phyloP scores from a whole-genome alignment of 352 stramenopile genomes.

The Globisporangium spinosum region DNA sequence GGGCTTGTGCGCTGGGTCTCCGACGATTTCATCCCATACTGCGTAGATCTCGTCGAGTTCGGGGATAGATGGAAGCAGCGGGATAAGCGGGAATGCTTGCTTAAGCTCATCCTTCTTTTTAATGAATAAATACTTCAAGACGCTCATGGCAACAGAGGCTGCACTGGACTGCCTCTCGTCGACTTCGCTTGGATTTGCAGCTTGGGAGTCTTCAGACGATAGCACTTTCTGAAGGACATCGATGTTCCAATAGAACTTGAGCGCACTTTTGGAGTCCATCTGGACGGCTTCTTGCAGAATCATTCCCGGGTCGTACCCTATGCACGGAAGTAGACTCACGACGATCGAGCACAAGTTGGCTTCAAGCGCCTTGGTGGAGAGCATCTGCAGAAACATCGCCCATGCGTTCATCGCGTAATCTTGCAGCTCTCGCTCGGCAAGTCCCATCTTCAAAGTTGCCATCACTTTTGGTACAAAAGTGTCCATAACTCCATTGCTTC shows the following conservation, averaged over 20 bases:
- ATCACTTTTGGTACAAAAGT: constrained; percentile 88
- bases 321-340: constrained; percentile 79
- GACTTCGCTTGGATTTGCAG: not conserved
- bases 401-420: constrained; percentile 65
- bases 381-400: constrained; percentile 75
- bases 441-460: constrained; percentile 80
- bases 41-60: constrained; percentile 67
- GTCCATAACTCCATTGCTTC: constrained; percentile 55
- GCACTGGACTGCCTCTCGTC: not conserved
- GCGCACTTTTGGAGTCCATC: constrained; percentile 16
- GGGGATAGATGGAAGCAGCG: constrained; percentile 59
- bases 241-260: constrained; percentile 32
- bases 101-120: constrained; percentile 59
- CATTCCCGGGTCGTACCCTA: constrained; percentile 39
- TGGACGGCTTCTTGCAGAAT: constrained; percentile 35
- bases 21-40: constrained; percentile 50
- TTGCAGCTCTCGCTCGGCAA: constrained; percentile 53
- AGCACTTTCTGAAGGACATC: constrained; percentile 29
- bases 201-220: not conserved
- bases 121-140: constrained; percentile 75
- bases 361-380: constrained; percentile 77
- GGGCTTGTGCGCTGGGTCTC: constrained; percentile 42
- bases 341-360: constrained; percentile 86
- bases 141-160: constrained; percentile 23
- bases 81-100: constrained; percentile 58